Evolutionary conservation across 2,329 filamentous ascomycete genomes (phyloP).

Genomic region (Orbilia brochopaga): DNA sequence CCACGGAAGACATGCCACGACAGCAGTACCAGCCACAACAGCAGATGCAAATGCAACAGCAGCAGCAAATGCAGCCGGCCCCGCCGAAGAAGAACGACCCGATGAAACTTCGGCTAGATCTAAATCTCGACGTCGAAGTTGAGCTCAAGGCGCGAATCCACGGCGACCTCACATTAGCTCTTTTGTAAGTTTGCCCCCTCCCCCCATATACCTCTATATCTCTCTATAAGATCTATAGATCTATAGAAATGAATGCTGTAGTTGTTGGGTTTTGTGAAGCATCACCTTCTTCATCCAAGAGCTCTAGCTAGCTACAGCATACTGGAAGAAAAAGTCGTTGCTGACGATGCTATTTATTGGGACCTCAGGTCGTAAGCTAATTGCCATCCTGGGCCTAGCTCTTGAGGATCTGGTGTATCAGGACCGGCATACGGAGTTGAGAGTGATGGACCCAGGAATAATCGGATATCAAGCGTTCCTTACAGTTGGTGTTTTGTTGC

Average conservation of each 20-base stretch:
- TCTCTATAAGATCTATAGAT: too few relatives aligned
- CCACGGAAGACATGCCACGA: conserved; percentile 52
- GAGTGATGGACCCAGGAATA: background rate
- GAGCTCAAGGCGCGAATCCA: conserved; percentile 55
- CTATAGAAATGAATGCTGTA: background rate
- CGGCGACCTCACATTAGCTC: conserved; percentile 55
- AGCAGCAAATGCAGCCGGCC: conserved; percentile 57
- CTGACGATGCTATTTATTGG: conserved; percentile 17
- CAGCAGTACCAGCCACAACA: conserved; percentile 53
- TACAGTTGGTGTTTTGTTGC: too few relatives aligned
- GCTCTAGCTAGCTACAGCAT: conserved; percentile 11
- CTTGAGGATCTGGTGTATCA: conserved; percentile 7
- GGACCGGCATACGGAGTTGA: too few relatives aligned
- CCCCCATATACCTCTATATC: background rate
- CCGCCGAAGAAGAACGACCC: conserved; percentile 51
- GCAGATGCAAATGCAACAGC: conserved; percentile 57
- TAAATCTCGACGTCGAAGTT: conserved; percentile 55
- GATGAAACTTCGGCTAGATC: conserved; percentile 53
- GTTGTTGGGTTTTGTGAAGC: background rate
- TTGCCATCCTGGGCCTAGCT: conserved; percentile 39
- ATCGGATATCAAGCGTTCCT: conserved; percentile 1
- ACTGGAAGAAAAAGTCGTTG: conserved; percentile 41
- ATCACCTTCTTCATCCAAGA: conserved; percentile 40
- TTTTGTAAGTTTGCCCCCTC: conserved; percentile 53
- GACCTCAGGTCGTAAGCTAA: conserved; percentile 47